Evolutionary conservation across 352 stramenopile species (phyloP), one percentile per base, ranked within the genome.

Genomic region (Globisporangium parvum): DNA sequence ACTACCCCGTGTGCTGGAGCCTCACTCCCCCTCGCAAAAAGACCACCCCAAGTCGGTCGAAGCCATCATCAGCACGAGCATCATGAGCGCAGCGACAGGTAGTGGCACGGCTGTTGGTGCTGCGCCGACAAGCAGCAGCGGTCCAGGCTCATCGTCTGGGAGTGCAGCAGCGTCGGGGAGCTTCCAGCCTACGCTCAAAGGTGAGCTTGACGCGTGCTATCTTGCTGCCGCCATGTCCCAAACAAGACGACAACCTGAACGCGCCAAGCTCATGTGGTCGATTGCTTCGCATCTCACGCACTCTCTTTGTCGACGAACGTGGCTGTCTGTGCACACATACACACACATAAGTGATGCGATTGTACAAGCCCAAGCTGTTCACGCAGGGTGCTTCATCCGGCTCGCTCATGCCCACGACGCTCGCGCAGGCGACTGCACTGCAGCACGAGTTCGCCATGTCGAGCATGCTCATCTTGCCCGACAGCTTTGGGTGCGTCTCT

Each of bases 331-430:
- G 28, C 1, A 26, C 23, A 44, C 48, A 31, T 12, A 23, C 18
- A n/a, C 40, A 26, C 1, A 44, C 17, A 18, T 6, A 31, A 92
- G 88, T 97, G 18, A 97, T 97, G 88, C 81, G 88, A 17, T 64
- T 97, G 24, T 97, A 96, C 77, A 96, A 96, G 63, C 88, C 88
- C 23, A 80, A 80, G 65, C 69, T 96, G 28, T 88, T 77, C 63
- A 85, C 73, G 1, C 77, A 88, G 42, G 72, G 75, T 0, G 65
- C 64, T 10, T 71, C 51, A 20, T 76, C 74, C 0, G 78, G 75
- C 0, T 86, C 77, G 28, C 71, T 85, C 51, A 68, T 91, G 59
- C 80, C 82, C 39, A 88, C 75, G 40, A 75, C 78, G 48, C 65
- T 91, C 40, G 48, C 64, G 1, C 63, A 75, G 46, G 47, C 66